phyloP scores from a whole-genome alignment of 2,329 filamentous ascomycete genomes.

The Pestalotiopsis sp. region DNA sequence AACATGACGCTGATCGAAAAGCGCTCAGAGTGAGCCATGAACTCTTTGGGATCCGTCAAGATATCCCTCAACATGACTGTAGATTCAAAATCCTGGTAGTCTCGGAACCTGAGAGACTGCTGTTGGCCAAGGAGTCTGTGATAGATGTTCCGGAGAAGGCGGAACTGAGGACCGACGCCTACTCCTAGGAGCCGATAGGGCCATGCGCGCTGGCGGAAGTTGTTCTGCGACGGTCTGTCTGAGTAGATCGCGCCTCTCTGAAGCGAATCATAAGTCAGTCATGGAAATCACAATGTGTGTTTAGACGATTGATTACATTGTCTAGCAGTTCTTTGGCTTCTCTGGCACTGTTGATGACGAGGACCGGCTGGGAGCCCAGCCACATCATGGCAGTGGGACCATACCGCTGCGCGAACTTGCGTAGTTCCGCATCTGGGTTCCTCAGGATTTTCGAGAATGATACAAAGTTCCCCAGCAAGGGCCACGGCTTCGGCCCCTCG shows the following conservation, averaged over 20 bases:
- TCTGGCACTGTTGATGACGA: conserved; percentile 2
- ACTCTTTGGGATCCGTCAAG: background rate
- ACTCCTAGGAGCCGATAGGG: background rate
- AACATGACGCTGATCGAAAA: conserved; percentile 3
- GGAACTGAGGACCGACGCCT: background rate
- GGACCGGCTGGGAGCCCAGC: background rate
- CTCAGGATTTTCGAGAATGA: background rate
- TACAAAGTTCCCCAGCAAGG: background rate
- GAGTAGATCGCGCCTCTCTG: background rate
- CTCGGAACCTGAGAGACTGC: background rate
- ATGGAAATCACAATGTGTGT: background rate
- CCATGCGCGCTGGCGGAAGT: background rate
- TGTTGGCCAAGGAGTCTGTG: background rate
- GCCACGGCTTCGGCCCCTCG: background rate
- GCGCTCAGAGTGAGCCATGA: conserved; percentile 5
- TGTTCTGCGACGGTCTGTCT: background rate
- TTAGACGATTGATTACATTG: background rate
- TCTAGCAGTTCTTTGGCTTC: conserved; percentile 4
- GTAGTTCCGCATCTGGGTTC: no score
- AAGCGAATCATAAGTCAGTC: background rate
- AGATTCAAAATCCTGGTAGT: background rate
- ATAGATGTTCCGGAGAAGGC: conserved; percentile 3
- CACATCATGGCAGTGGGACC: background rate
- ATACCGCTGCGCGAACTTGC: background rate
- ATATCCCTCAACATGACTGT: conserved; percentile 1